phyloP scores from a whole-genome alignment of 768 basidiomycete species.

The Tephrocybe sp. region DNA sequence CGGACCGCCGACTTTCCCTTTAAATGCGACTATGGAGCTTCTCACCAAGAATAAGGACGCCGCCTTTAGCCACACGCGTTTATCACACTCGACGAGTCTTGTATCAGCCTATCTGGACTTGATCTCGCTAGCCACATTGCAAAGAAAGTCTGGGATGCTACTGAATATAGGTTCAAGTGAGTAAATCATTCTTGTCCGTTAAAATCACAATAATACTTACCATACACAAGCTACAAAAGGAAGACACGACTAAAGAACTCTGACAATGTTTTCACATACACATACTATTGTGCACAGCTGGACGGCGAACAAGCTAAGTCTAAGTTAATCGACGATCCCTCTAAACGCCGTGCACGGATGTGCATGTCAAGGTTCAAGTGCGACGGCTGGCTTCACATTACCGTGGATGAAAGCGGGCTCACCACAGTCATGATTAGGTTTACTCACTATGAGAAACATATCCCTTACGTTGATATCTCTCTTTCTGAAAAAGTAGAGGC shows the following conservation, averaged over 20 bases:
- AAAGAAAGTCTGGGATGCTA: neutral
- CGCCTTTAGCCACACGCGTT: constrained; percentile 4
- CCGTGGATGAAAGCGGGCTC: constrained; percentile 2
- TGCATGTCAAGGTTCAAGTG: constrained; percentile 15
- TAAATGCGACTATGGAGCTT: neutral
- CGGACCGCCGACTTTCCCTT: neutral
- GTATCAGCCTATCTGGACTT: neutral
- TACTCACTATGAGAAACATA: constrained; percentile 11
- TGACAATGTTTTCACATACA: neutral
- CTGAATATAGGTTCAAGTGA: constrained; percentile 6
- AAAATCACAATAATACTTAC: neutral
- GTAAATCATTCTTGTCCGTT: neutral
- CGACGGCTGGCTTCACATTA: constrained; percentile 11
- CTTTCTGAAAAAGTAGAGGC: constrained; percentile 1
- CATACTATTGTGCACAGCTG: constrained; percentile 1
- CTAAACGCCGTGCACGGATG: constrained; percentile 14
- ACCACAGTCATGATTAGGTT: neutral
- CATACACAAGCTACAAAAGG: constrained; percentile 2
- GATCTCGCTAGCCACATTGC: neutral
- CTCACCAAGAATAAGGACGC: neutral
- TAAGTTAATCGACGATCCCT: neutral
- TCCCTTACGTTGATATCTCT: constrained; percentile 7
- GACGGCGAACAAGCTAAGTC: neutral
- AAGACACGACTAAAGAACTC: neutral
- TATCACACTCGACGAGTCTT: neutral